Evolutionary conservation across 208 protist species (phyloP), one percentile per base, ranked within the genome.

Genomic region (Phytomonas sp.): DNA sequence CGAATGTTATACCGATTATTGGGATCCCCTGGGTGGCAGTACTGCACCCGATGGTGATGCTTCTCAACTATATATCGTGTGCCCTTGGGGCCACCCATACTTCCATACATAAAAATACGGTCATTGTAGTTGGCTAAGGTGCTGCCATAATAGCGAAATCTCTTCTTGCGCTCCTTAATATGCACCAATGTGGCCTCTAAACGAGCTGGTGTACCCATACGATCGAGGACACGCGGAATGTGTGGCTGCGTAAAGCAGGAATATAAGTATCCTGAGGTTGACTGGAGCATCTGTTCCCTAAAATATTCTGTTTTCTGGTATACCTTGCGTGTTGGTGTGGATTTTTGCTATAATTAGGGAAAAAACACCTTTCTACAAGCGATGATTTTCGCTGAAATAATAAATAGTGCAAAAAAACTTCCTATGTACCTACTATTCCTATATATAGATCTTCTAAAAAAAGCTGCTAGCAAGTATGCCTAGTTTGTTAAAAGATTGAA

Each of bases 151-250:
- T 96, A 92, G 13, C 75, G 80, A 61, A 87, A 61, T 32, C 73
- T 83, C 80, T 96, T 96, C 69, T 80, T 84, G 2, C 84, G 83
- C 79, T 96, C 85, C 69, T 88, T 86, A 5, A 88, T 46, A 36
- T 80, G 66, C 36, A 88, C 76, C 43, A 88, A 68, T 15, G 78
- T 80, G 4, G 87, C 62, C 70, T 93, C 87, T 64, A 95, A 73
- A 29, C 75, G 75, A 20, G 78, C 73, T 3, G 87, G 87, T n/a
- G 85, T 88, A 17, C 6, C 36, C 64, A 91, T 80, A 71, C 82
- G 83, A 11, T 66, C 69, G 40, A 94, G 68, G 31, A 95, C 81
- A 31, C 85, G 85, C 31, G 90, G 90, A 4, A 86, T n/a, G 70
- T 69, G 68, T 7, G 87, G 77, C 71, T 91, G 83, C 13, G 40